These are phyloP conservation scores for Salvia sclarea DNA, from an alignment of 305 asterid species.

Conservation along the genomic window DNA sequence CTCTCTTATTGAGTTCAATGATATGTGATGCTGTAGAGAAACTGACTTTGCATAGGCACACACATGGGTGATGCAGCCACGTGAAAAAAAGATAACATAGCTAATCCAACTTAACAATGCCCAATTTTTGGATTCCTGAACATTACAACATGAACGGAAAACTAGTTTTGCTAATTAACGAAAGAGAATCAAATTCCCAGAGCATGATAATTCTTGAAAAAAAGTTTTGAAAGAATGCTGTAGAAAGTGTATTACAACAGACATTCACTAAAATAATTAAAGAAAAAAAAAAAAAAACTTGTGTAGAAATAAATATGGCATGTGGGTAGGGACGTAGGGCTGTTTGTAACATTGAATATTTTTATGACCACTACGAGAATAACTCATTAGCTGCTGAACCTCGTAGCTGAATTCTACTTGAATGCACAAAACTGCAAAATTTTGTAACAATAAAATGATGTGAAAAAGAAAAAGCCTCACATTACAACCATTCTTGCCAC, in stretches of 20 bases:
- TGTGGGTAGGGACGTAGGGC: slow-evolving; percentile 37
- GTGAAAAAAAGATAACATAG: slow-evolving; percentile 28
- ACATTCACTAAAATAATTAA: slow-evolving; percentile 4
- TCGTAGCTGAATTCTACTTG: slow-evolving; percentile 3
- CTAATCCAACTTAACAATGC: no score
- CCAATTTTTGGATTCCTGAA: no score
- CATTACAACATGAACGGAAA: background rate
- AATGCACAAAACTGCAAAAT: slow-evolving; percentile 10
- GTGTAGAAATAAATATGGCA: slow-evolving; percentile 33
- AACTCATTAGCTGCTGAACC: slow-evolving; percentile 31
- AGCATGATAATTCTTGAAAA: slow-evolving; percentile 19
- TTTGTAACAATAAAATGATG: background rate
- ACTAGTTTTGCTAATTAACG: background rate
- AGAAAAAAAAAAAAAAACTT: background rate
- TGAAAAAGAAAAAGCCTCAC: slow-evolving; percentile 44
- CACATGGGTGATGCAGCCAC: slow-evolving; percentile 49
- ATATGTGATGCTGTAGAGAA: no score
- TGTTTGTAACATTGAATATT: slow-evolving; percentile 38
- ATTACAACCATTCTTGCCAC: slow-evolving; percentile 79
- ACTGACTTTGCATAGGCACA: slow-evolving; percentile 29
- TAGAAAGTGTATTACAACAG: slow-evolving; percentile 6
- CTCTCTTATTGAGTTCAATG: background rate
- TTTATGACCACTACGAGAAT: slow-evolving; percentile 39
- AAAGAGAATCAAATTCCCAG: background rate
- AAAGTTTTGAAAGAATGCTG: slow-evolving; percentile 27